Conservation (phyloP, 2,329 filamentous ascomycete species). For the Cytospora schulzeri region DNA sequence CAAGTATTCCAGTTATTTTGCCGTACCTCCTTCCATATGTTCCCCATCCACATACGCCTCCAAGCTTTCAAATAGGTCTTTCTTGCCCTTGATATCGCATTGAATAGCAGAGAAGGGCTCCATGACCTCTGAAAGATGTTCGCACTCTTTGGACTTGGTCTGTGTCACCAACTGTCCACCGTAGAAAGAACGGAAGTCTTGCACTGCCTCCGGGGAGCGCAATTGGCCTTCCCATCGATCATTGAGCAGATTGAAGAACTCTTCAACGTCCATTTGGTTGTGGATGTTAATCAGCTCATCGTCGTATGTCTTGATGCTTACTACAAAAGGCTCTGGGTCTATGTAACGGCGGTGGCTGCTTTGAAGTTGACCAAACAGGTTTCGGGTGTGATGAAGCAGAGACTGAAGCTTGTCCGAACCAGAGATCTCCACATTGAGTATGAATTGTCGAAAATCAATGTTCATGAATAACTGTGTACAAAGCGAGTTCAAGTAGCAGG, state of each 20-base stretch:
- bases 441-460: slow-evolving; percentile 79
- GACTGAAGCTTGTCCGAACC: slow-evolving; percentile 61
- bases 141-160: slow-evolving; percentile 91
- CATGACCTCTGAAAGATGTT: slow-evolving; percentile 86
- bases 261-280: slow-evolving; percentile 96
- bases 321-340: slow-evolving; percentile 72
- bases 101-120: slow-evolving; percentile 95
- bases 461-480: slow-evolving; percentile 98
- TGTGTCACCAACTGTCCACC: slow-evolving; percentile 92
- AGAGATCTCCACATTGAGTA: slow-evolving; percentile 65
- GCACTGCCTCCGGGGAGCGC: slow-evolving; percentile 66
- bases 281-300: slow-evolving; percentile 81
- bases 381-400: slow-evolving; percentile 76
- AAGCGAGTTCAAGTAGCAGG: slow-evolving; percentile 95
- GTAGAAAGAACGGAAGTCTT: slow-evolving; percentile 78
- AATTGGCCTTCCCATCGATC: slow-evolving; percentile 89
- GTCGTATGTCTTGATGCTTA: slow-evolving; percentile 79
- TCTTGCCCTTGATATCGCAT: slow-evolving; percentile 94
- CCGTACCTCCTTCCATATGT: slow-evolving; percentile 83
- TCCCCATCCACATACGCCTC: slow-evolving; percentile 96
- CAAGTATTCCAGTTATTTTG: neutral
- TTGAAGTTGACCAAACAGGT: slow-evolving; percentile 84
- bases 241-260: slow-evolving; percentile 94
- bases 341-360: slow-evolving; percentile 73
- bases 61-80: slow-evolving; percentile 79